phyloP scores from a whole-genome alignment of 1,284 basidiomycete species.

The Rhodotorula mucilaginosa region DNA sequence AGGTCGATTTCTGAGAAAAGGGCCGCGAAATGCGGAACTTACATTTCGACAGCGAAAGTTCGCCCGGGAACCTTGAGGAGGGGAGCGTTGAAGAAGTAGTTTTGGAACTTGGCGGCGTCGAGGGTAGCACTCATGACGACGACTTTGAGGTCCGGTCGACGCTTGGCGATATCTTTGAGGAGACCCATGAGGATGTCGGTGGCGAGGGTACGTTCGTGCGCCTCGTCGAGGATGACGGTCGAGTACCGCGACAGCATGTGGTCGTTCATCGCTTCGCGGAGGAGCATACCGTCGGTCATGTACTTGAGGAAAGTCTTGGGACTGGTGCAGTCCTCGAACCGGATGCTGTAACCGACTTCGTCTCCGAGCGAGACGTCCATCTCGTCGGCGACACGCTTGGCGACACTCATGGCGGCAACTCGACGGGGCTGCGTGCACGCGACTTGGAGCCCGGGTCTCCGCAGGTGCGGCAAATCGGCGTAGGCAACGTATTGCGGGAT shows the following conservation, averaged over 20 bases:
- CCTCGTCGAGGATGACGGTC: constrained; percentile 97
- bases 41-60: constrained; percentile 86
- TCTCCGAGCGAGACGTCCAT: constrained; percentile 93
- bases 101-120: constrained; percentile 94
- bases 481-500: constrained; percentile 96
- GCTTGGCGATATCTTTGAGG: constrained; percentile 68
- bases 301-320: constrained; percentile 90
- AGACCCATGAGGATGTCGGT: constrained; percentile 99
- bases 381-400: constrained; percentile 97
- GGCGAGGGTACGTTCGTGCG: constrained; percentile 95
- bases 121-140: constrained; percentile 99
- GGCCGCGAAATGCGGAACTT: background rate
- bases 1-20: background rate
- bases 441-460: constrained; percentile 70
- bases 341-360: constrained; percentile 96
- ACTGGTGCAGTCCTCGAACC: constrained; percentile 98
- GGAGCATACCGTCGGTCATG: constrained; percentile 97
- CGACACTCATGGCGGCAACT: constrained; percentile 97
- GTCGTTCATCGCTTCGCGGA: constrained; percentile 97
- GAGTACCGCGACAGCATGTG: constrained; percentile 84
- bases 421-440: constrained; percentile 96
- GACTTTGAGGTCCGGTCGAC: constrained; percentile 86
- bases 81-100: constrained; percentile 88
- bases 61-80: constrained; percentile 94
- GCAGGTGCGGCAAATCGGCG: constrained; percentile 72